A percentile compares a stretch with the other conserved stretches of the same genome.
Conservation (phyloP, 1,284 basidiomycete species). For the Anthracocystis walkeri region DNA sequence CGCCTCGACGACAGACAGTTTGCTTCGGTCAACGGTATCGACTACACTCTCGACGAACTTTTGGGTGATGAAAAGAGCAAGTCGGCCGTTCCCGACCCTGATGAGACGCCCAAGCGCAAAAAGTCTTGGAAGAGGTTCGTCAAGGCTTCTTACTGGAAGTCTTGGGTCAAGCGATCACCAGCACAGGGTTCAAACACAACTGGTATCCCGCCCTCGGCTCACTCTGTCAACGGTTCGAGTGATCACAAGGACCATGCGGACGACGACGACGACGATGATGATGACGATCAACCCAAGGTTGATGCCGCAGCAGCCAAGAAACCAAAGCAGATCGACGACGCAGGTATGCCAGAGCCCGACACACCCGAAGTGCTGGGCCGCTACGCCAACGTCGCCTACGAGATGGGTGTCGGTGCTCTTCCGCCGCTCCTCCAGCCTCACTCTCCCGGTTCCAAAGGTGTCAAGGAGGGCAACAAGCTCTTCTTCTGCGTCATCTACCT, state of each 20-base stretch:
- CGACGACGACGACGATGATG: slow-evolving; percentile 42
- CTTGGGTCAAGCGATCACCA: slow-evolving; percentile 22
- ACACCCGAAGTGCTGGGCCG: slow-evolving; percentile 66
- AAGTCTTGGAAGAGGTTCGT: slow-evolving; percentile 34
- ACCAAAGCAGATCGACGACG: slow-evolving; percentile 62
- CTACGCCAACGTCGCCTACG: slow-evolving; percentile 67
- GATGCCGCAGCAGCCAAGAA: slow-evolving; percentile 67
- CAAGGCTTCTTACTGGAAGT: slow-evolving; percentile 47
- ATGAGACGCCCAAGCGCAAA: slow-evolving; percentile 26
- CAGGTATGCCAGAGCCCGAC: slow-evolving; percentile 65
- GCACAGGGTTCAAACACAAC: slow-evolving; percentile 22
- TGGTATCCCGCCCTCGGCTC: slow-evolving; percentile 14
- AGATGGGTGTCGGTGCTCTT: slow-evolving; percentile 64
- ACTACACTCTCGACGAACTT: slow-evolving; percentile 89
- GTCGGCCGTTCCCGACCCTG: slow-evolving; percentile 33
- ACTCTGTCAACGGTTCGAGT: not conserved
- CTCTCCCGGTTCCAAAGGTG: slow-evolving; percentile 50
- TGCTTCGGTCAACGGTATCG: slow-evolving; percentile 95
- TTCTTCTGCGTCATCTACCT: slow-evolving; percentile 97
- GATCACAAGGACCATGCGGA: slow-evolving; percentile 30
- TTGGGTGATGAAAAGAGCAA: slow-evolving; percentile 55
- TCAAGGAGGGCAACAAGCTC: slow-evolving; percentile 78
- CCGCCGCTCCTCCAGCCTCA: slow-evolving; percentile 63
- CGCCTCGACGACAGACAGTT: slow-evolving; percentile 86
- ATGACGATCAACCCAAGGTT: slow-evolving; percentile 49